phyloP scores from a whole-genome alignment of 139 green algal genomes.

The Spirogloea muscicola region DNA sequence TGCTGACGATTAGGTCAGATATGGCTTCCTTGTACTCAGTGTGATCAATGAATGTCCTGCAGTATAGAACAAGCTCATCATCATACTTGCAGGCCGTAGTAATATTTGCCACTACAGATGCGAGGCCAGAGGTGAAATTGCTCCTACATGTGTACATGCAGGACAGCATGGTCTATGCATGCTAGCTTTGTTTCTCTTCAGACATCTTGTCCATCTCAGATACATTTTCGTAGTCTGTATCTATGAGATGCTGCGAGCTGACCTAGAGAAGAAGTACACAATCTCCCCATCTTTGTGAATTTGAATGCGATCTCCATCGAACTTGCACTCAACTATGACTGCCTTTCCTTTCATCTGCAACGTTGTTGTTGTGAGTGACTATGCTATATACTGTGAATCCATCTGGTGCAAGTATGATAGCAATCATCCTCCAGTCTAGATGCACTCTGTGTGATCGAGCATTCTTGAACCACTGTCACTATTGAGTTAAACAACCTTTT shows the following conservation, averaged over 20 bases:
- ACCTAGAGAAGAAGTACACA: conserved; percentile 54
- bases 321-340: conserved; percentile 74
- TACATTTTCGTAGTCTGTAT: too few species aligned
- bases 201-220: background rate
- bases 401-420: background rate
- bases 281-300: conserved; percentile 56
- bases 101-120: too few species aligned
- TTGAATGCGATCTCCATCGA: conserved; percentile 74
- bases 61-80: too few species aligned
- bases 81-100: too few species aligned
- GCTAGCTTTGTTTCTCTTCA: background rate
- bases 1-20: background rate
- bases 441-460: background rate
- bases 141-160: background rate
- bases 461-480: background rate
- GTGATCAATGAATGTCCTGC: conserved; percentile 8
- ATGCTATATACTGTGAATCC: background rate
- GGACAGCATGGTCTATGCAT: background rate
- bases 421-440: background rate
- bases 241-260: background rate
- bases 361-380: background rate
- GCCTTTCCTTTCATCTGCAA: conserved; percentile 46
- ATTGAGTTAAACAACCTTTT: conserved; percentile 32
- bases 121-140: background rate
- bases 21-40: background rate